phyloP scores from a whole-genome alignment of 768 basidiomycete genomes.

The Rhizopogon vinicolor region DNA sequence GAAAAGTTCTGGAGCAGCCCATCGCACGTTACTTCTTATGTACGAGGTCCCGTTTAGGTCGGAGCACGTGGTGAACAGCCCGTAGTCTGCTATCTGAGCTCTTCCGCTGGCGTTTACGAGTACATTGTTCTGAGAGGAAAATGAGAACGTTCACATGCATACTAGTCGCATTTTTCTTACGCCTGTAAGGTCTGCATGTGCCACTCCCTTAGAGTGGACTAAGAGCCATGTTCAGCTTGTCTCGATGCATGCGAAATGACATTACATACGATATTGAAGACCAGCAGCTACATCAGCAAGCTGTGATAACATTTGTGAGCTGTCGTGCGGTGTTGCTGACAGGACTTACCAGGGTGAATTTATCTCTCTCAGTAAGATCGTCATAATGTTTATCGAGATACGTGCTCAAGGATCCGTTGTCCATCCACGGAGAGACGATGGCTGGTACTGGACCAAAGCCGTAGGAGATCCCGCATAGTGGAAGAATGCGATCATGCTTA shows the following conservation, averaged over 20 bases:
- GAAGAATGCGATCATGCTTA: constrained; percentile 14
- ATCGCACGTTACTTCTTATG: constrained; percentile 38
- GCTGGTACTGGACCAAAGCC: constrained; percentile 15
- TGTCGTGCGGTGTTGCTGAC: background rate
- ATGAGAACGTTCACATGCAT: background rate
- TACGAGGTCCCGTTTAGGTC: constrained; percentile 20
- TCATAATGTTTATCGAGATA: constrained; percentile 8
- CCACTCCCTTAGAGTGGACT: background rate
- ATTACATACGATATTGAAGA: background rate
- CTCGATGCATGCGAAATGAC: background rate
- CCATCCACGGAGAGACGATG: constrained; percentile 16
- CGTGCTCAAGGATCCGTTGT: constrained; percentile 7
- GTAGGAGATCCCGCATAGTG: constrained; percentile 10
- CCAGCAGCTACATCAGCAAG: background rate
- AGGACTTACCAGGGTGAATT: constrained; percentile 11
- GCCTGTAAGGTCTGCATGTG: background rate
- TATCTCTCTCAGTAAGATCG: constrained; percentile 3
- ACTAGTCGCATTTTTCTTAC: background rate
- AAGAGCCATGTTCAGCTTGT: background rate
- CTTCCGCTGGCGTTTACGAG: constrained; percentile 35
- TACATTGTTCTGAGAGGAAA: background rate
- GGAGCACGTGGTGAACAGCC: constrained; percentile 26
- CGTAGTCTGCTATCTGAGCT: constrained; percentile 39
- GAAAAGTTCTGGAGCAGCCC: constrained; percentile 39
- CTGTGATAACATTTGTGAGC: background rate